Evolutionary conservation across 257 asterid species (phyloP).

Genomic region (Gentiana macrophylla): DNA sequence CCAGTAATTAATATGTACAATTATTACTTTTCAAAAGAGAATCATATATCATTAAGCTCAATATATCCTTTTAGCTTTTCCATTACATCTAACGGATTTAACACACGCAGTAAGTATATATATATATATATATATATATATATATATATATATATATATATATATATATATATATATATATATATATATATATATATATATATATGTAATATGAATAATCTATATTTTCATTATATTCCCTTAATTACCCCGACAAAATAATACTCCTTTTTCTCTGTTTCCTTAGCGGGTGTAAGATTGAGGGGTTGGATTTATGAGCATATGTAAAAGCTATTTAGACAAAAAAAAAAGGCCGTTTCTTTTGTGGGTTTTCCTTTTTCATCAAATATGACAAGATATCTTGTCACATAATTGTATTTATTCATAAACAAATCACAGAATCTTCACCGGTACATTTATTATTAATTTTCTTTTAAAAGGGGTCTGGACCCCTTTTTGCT

Average conservation of each 20-base stretch:
- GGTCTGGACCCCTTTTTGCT: slow-evolving; percentile 32
- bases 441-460: slow-evolving; percentile 8
- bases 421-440: not conserved
- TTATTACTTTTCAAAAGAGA: no score
- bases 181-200: not conserved
- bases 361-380: not conserved
- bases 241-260: not conserved
- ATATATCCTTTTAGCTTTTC: no score
- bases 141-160: no score
- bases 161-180: no score
- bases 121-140: no score
- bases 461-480: not conserved
- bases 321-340: not conserved
- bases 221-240: not conserved
- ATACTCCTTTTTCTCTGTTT: not conserved
- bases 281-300: not conserved
- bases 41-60: no score
- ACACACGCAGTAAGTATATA: no score
- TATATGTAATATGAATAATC: not conserved
- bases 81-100: not conserved
- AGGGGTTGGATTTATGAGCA: not conserved
- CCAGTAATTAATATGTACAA: no score
- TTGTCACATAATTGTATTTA: slow-evolving; percentile 15
- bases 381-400: slow-evolving; percentile 13
- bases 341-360: not conserved